phyloP scores from a whole-genome alignment of 257 asterid genomes.

The Jasminum sambac region DNA sequence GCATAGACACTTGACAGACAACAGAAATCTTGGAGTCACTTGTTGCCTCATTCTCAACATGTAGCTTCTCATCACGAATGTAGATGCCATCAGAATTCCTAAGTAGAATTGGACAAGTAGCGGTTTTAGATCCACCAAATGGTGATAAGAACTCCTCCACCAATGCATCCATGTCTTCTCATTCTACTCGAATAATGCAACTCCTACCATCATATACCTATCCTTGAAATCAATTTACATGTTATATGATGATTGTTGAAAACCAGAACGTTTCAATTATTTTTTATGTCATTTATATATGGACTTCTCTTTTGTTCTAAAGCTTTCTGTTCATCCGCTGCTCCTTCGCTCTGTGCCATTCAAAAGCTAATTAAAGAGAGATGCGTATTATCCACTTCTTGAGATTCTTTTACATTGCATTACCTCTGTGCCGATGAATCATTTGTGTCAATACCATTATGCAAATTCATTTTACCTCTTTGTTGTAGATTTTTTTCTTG shows the following conservation, averaged over 20 bases:
- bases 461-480: slow-evolving; percentile 29
- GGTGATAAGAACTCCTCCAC: slow-evolving; percentile 26
- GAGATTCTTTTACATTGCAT: neutral
- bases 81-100: slow-evolving; percentile 48
- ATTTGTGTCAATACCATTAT: slow-evolving; percentile 2
- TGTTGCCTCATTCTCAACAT: slow-evolving; percentile 9
- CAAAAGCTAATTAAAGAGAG: slow-evolving; percentile 3
- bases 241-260: no score
- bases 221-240: slow-evolving; percentile 34
- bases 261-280: no score
- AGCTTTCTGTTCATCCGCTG: neutral
- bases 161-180: slow-evolving; percentile 25
- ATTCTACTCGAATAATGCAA: slow-evolving; percentile 41
- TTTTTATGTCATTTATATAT: no score
- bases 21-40: slow-evolving; percentile 10
- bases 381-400: neutral
- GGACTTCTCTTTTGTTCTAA: no score
- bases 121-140: slow-evolving; percentile 76
- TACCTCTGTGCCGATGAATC: neutral
- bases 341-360: neutral
- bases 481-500: no score
- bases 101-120: slow-evolving; percentile 73
- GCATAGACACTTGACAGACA: neutral
- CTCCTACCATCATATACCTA: slow-evolving; percentile 58
- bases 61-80: slow-evolving; percentile 67